Percentiles rank a stretch among this genome's conserved stretches.
These are phyloP conservation scores for Platanthera guangdongensis DNA, from an alignment of 106 monocot species.

Conservation along the genomic window DNA sequence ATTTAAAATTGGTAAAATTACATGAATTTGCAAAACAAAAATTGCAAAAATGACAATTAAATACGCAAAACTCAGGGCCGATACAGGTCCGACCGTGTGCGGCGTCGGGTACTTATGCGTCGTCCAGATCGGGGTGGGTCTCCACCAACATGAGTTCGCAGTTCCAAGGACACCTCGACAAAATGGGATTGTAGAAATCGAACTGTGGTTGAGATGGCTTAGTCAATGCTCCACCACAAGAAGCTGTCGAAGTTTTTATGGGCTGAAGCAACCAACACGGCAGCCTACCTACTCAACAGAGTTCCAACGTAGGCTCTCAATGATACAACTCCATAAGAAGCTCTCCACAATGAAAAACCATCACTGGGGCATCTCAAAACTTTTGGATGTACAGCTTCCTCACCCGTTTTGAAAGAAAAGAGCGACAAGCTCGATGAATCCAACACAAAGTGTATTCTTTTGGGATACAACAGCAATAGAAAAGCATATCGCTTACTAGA, in stretches of 20 bases:
- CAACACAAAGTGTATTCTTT: neutral
- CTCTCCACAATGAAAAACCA: neutral
- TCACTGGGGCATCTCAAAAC: neutral
- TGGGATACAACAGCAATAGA: neutral
- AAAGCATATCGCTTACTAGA: neutral
- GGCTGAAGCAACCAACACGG: neutral
- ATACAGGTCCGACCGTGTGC: too few species aligned
- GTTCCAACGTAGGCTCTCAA: neutral
- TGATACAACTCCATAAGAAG: neutral
- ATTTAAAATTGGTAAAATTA: too few species aligned
- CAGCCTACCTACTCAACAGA: neutral
- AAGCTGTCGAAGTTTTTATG: neutral
- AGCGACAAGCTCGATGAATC: neutral
- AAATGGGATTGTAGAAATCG: too few species aligned
- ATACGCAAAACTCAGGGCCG: too few species aligned
- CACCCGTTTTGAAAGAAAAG: neutral
- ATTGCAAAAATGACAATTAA: too few species aligned
- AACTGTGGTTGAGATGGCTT: too few species aligned
- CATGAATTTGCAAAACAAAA: too few species aligned
- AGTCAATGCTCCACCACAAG: neutral
- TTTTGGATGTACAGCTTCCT: neutral
- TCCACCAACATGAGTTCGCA: too few species aligned
- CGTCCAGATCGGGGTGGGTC: too few species aligned
- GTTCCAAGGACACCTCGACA: too few species aligned
- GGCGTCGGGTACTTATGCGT: too few species aligned